Percentiles rank a stretch among this genome's conserved stretches.
Conservation (phyloP, 371 early-diverging fungal genomes). For the Actinomortierella wolfii region DNA sequence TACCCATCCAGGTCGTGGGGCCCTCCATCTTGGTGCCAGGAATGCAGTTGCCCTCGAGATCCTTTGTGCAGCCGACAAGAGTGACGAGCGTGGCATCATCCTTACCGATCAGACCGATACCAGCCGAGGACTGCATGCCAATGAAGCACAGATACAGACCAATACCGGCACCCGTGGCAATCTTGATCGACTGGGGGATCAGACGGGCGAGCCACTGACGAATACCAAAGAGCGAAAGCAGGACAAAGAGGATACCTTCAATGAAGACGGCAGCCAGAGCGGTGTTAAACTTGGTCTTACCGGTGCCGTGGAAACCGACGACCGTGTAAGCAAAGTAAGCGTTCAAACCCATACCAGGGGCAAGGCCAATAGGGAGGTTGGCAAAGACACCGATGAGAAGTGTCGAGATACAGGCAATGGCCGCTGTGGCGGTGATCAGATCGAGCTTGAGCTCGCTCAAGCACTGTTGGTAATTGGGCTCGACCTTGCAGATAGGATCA, state of each 20-base stretch:
- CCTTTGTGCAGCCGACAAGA: slow-evolving; percentile 62
- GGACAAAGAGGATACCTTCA: slow-evolving; percentile 77
- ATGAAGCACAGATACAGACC: slow-evolving; percentile 79
- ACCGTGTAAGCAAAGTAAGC: slow-evolving; percentile 83
- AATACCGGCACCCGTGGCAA: slow-evolving; percentile 80
- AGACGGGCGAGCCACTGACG: slow-evolving; percentile 79
- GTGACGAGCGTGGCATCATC: slow-evolving; percentile 69
- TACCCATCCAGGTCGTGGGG: slow-evolving; percentile 74
- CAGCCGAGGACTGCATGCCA: slow-evolving; percentile 77
- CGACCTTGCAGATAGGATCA: slow-evolving; percentile 36
- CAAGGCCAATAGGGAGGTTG: slow-evolving; percentile 78
- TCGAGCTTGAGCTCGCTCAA: slow-evolving; percentile 66
- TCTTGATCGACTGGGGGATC: slow-evolving; percentile 74
- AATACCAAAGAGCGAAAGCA: slow-evolving; percentile 74
- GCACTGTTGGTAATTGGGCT: slow-evolving; percentile 63
- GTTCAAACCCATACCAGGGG: slow-evolving; percentile 83
- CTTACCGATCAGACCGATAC: slow-evolving; percentile 72
- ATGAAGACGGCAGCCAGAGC: slow-evolving; percentile 79
- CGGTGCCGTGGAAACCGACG: slow-evolving; percentile 78
- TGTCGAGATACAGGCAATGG: slow-evolving; percentile 67
- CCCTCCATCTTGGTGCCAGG: slow-evolving; percentile 64
- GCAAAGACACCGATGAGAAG: slow-evolving; percentile 70
- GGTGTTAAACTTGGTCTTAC: slow-evolving; percentile 66
- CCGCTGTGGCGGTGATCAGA: slow-evolving; percentile 75
- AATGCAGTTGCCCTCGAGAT: slow-evolving; percentile 55